Base-by-base conservation (phyloP, 768 basidiomycete species). In the Termitomyces sp. region DNA sequence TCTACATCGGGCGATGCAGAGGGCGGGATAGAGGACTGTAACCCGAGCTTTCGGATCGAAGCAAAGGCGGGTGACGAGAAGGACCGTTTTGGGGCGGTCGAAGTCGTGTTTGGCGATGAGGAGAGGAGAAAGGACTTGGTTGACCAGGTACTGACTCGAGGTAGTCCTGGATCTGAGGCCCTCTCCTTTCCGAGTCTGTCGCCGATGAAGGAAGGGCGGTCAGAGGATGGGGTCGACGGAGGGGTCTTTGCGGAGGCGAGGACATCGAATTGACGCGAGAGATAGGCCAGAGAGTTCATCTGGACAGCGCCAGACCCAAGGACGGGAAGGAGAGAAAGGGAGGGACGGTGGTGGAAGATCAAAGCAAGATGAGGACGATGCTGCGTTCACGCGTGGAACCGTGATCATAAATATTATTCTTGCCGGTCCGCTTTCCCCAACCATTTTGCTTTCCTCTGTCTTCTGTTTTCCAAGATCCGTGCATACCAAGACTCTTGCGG, bases 281-380 rank as follows among this genome's bases (percentile, higher is more conserved):
- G 78, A 73, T 89, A 86, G 18, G 81, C 78, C 66, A 93, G 83
- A 65, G 88, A 88, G 76, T 93, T 92, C 91, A 93, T 93, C 60
- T 62, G 60, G 60, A 61, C 57, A 46, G 45, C 50, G 55, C 59
- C 40, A 26, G 35, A 57, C 40, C 40, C 44, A 45, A 54, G 50
- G 28, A 55, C 16, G 32, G 50, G 26, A n/a, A 52, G 51, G 51
- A 52, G 22, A 14, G 36, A 20, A 49, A 33, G 6, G 45, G 18
- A 38, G 24, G 30, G 47, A 28, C 40, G 48, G 50, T 36, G 54
- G 57, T 57, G 49, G 33, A 40, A 36, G 61, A 60, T 62, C 53
- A 58, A 40, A 55, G 43, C 57, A 56, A 61, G 62, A 46, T 51
- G 33, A 48, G 44, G 24, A 16, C 14, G 54, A 41, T 54, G 43